A percentile compares a stretch with the other conserved stretches of the same genome.
Conservation (phyloP, 805 yeast genomes). For the Candida sanyiensis region DNA sequence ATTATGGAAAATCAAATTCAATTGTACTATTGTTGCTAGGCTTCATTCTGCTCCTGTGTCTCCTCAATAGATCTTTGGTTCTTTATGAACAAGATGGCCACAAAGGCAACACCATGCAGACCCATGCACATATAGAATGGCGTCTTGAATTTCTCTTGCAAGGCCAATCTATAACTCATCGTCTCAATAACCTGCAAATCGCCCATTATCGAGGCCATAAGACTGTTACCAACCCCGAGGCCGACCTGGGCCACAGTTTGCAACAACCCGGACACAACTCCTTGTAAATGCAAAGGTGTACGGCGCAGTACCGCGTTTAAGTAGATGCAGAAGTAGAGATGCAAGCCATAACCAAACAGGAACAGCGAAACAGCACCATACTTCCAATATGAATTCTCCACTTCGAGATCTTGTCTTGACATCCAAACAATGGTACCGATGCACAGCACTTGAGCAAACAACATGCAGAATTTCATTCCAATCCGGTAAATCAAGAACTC, state of each 20-base stretch:
- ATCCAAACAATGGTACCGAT: conserved; percentile 23
- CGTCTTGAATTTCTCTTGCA: conserved; percentile 9
- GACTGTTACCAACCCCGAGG: conserved; percentile 26
- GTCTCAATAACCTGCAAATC: conserved; percentile 9
- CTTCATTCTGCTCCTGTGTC: background rate
- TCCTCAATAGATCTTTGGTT: conserved; percentile 11
- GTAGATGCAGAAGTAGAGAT: conserved; percentile 32
- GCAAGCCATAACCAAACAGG: conserved; percentile 25
- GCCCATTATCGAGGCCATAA: conserved; percentile 27
- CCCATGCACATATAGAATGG: conserved; percentile 11
- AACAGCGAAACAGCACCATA: conserved; percentile 25
- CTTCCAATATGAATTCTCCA: conserved; percentile 26
- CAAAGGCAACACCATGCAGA: conserved; percentile 4
- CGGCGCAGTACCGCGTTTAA: conserved; percentile 27
- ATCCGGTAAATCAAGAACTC: conserved; percentile 17
- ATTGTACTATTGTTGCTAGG: too few species aligned
- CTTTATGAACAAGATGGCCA: conserved; percentile 7
- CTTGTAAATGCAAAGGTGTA: conserved; percentile 36
- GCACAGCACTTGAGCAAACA: conserved; percentile 14
- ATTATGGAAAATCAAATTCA: too few species aligned
- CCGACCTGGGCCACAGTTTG: conserved; percentile 34
- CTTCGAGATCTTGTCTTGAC: conserved; percentile 18
- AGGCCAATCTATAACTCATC: background rate
- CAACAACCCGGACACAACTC: conserved; percentile 33
- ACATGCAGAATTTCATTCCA: conserved; percentile 21